Evolutionary conservation across 2,329 filamentous ascomycete species (phyloP).

Genomic region (Gaeumannomyces sp.): DNA sequence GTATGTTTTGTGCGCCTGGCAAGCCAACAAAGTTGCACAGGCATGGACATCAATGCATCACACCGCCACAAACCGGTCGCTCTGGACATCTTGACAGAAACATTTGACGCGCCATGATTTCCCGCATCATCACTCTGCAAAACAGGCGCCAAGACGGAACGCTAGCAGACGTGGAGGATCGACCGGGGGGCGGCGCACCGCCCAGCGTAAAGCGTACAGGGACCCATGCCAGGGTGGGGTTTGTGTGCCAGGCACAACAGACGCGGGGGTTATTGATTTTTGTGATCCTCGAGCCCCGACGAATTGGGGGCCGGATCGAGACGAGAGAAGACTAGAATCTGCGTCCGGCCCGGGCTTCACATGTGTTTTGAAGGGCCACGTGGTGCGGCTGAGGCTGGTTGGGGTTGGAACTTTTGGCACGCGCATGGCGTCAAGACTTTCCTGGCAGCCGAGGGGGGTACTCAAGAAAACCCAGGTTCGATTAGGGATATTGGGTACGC

Average conservation of each 20-base stretch:
- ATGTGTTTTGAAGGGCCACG: neutral
- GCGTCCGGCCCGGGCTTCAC: neutral
- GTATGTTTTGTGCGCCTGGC: neutral
- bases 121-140: neutral
- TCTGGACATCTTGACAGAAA: too few species aligned
- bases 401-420: neutral
- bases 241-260: too few species aligned
- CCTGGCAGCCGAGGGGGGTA: neutral
- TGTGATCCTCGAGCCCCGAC: neutral
- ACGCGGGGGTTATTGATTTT: neutral
- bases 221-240: neutral
- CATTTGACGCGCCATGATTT: neutral
- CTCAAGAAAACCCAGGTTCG: neutral
- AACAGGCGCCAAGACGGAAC: too few species aligned
- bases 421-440: too few species aligned
- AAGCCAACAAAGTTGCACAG: neutral
- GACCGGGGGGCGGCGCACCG: too few species aligned
- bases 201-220: neutral
- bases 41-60: neutral
- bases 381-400: neutral
- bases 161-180: neutral
- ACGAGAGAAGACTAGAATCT: too few species aligned
- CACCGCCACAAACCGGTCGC: neutral
- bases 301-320: neutral
- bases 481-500: neutral